Conservation (phyloP, 2,329 filamentous ascomycete species). For the Arthroderma sp. region DNA sequence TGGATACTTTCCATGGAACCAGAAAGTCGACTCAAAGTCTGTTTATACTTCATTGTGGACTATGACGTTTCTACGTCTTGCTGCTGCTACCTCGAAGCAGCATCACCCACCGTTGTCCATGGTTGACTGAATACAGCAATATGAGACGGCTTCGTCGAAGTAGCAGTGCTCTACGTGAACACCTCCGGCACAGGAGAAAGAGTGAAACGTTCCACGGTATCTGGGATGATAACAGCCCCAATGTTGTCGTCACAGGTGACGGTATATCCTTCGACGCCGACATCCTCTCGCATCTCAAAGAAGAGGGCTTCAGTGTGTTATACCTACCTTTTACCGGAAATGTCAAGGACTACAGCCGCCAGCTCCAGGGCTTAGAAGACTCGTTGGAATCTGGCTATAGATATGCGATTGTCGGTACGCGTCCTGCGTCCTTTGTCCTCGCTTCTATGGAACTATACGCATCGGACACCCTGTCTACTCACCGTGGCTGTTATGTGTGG, state of each 20-base stretch:
- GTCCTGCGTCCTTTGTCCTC: neutral
- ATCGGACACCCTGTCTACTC: neutral
- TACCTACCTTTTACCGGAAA: constrained; percentile 44
- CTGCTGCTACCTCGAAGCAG: too few species aligned
- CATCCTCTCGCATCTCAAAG: constrained; percentile 8
- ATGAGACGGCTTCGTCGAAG: neutral
- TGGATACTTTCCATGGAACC: too few species aligned
- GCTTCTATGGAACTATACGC: neutral
- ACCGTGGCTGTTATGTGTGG: too few species aligned
- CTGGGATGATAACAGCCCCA: constrained; percentile 64
- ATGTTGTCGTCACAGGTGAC: constrained; percentile 21
- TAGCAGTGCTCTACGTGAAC: constrained; percentile 1
- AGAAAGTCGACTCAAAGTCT: too few species aligned
- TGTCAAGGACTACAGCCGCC: constrained; percentile 38
- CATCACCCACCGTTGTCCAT: too few species aligned
- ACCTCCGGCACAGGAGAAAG: neutral
- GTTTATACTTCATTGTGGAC: too few species aligned
- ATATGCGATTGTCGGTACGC: constrained; percentile 49
- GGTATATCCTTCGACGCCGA: constrained; percentile 5
- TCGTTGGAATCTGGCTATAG: constrained; percentile 44
- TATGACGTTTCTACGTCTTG: too few species aligned
- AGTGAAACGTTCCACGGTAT: constrained; percentile 36
- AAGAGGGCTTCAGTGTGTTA: constrained; percentile 47
- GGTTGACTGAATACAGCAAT: too few species aligned
- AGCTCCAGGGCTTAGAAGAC: constrained; percentile 39